Base-by-base conservation (phyloP, 345 rosid species). In the Adansonia digitata region DNA sequence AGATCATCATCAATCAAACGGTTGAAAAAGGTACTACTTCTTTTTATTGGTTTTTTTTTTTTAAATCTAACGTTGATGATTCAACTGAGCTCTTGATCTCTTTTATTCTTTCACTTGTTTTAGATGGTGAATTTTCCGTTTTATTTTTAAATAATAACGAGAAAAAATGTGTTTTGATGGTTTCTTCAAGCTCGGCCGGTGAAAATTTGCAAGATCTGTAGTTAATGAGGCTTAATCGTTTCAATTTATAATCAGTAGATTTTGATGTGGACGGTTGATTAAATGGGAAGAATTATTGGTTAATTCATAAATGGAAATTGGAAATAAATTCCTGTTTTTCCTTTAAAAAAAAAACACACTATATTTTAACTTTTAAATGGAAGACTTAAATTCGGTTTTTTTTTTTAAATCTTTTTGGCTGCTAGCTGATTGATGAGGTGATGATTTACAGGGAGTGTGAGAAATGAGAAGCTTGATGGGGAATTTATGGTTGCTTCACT, bases 381-480 rank as follows among this genome's bases (percentile, higher is more conserved):
- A 7, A 7, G 7, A 17, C 34, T 35, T 26, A 4, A 4, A 70
- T 7, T 29, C 17, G 14, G 40, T 72, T 24, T 0, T 26, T 13
- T 42, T 48, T 6, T 34, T 2, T 13, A 3, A 13, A 10, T 3
- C 2, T 15, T 29, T 22, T 34, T 63, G 26, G 49, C 18, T 42
- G 35, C 1, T 40, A 14, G 62, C 46, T 14, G 37, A 13, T 42
- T 78, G 75, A 39, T 56, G 37, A 55, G 40, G 43, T 61, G 46
- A 37, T 73, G 42, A 42, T 40, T 67, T 74, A 69, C 69, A 43
- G 75, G 66, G 31, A 35, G 66, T 74, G 59, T 53, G 27, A 45
- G 68, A 22, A 51, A 74, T 71, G 76, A 22, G 46, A 76, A 35
- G 34, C 59, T 74, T 55, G 46, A n/a, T 60, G 40, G 68, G 42